Base-by-base conservation (phyloP, 2,329 filamentous ascomycete species). In the Scleromitrula shiraiana region DNA sequence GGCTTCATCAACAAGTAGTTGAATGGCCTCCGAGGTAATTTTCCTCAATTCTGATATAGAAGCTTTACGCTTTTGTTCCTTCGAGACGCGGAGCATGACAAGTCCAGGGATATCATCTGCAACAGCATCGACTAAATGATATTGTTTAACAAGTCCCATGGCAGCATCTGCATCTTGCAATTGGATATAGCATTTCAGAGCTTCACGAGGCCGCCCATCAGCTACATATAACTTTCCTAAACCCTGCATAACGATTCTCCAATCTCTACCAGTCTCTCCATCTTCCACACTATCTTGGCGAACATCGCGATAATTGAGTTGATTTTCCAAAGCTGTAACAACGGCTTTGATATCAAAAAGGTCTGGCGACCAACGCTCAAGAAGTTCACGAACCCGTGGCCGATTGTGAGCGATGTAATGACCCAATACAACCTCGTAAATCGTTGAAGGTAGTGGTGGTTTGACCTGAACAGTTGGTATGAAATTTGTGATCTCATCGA, bases 121-220 rank as follows among this genome's bases (percentile, higher is more conserved):
- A 10, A 97, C 82, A 1, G 88, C 84, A 59, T 95, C 89, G 0
- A 94, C 82, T n/a, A 98, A 75, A 63, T 95, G 89, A 59, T 88
- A 85, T 32, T 95, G 87, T 51, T 82, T 80, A 59, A 98, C 94
- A 50, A 98, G 69, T 10, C 77, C 72, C 77, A 98, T 91, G 0
- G 88, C 87, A 8, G 85, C 83, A 62, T 97, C 89, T 0, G 89
- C 90, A 67, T 98, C 88, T 62, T 96, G 89, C 3, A 97, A 76
- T 53, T 79, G 82, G 62, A 98, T 94, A 63, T 94, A 95, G 65
- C 85, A 93, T 60, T 80, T 83, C 37, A 98, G 70, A 1, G 94
- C 91, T 62, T 97, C 89, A 47, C 85, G 77, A 54, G 87, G 82
- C 49, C 86, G 82, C 0, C 88, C 87, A 56, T 83, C 85, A 7